phyloP scores from a whole-genome alignment of 352 stramenopile species.

The Phytophthora ohioensis region DNA sequence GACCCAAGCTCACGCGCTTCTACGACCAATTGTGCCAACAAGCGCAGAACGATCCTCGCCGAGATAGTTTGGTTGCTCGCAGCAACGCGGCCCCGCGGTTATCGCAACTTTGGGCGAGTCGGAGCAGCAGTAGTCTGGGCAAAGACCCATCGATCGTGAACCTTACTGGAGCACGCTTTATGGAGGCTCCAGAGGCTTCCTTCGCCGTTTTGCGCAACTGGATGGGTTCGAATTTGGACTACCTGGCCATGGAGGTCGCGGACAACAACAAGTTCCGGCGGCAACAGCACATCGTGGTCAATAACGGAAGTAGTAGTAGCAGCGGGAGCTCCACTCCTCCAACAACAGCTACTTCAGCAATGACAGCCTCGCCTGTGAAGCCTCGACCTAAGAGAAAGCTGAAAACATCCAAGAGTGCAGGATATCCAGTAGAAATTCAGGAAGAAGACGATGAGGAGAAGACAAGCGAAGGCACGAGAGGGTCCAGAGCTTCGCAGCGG shows the following conservation, averaged over 20 bases:
- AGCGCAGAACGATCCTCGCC: slow-evolving; percentile 64
- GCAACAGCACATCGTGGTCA: slow-evolving; percentile 47
- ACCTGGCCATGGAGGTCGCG: slow-evolving; percentile 57
- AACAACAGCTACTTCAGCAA: slow-evolving; percentile 30
- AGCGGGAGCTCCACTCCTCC: slow-evolving; percentile 33
- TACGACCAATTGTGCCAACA: slow-evolving; percentile 85
- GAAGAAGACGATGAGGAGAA: slow-evolving; percentile 46
- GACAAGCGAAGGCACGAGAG: slow-evolving; percentile 18
- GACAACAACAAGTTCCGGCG: slow-evolving; percentile 64
- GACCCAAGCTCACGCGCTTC: slow-evolving; percentile 64
- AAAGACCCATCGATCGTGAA: slow-evolving; percentile 53
- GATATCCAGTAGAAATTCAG: slow-evolving; percentile 41
- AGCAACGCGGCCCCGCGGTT: slow-evolving; percentile 70
- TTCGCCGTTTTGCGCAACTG: slow-evolving; percentile 59
- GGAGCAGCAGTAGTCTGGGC: slow-evolving; percentile 43
- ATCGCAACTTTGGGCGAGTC: slow-evolving; percentile 66
- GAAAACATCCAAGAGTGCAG: slow-evolving; percentile 57
- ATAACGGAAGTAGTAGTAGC: slow-evolving; percentile 38
- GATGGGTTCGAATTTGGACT: slow-evolving; percentile 59
- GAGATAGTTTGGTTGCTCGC: slow-evolving; percentile 67
- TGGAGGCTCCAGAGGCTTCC: slow-evolving; percentile 54
- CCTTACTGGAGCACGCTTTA: slow-evolving; percentile 42
- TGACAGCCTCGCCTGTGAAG: slow-evolving; percentile 37
- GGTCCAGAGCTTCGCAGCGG: slow-evolving; percentile 27
- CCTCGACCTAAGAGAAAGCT: slow-evolving; percentile 53